These are phyloP conservation scores for Globisporangium nagaii DNA, from an alignment of 352 stramenopile genomes.

Conservation along the genomic window DNA sequence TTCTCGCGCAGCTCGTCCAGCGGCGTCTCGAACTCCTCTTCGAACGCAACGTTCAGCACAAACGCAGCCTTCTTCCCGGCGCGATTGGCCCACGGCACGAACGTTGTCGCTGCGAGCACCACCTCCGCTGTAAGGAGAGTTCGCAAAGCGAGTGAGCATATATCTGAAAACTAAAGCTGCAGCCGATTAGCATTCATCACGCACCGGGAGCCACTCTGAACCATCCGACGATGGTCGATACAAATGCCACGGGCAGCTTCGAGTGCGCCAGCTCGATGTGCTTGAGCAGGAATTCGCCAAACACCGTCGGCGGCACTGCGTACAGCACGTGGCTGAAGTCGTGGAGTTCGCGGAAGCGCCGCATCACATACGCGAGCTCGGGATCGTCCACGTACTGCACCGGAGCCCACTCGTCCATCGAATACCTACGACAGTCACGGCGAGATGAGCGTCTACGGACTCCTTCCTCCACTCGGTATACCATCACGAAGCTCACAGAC, in stretches of 20 bases:
- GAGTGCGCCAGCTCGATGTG: neutral
- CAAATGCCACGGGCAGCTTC: neutral
- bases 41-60: slow-evolving; percentile 94
- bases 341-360: slow-evolving; percentile 90
- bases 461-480: too few relatives aligned
- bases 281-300: neutral
- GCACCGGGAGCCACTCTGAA: neutral
- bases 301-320: slow-evolving; percentile 19
- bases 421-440: too few relatives aligned
- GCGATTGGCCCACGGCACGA: neutral
- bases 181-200: too few relatives aligned
- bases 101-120: neutral
- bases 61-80: neutral
- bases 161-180: too few relatives aligned
- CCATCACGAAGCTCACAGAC: too few relatives aligned
- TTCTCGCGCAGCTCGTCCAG: slow-evolving; percentile 79
- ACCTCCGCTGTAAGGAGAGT: neutral
- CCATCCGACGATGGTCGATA: neutral
- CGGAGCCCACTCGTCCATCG: neutral
- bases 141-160: too few relatives aligned
- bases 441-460: too few relatives aligned
- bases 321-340: slow-evolving; percentile 97
- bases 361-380: slow-evolving; percentile 96
- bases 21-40: slow-evolving; percentile 90
- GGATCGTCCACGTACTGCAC: slow-evolving; percentile 72